Conservation (phyloP, 176 grass and related monocot genomes). For the Typha latifolia region DNA sequence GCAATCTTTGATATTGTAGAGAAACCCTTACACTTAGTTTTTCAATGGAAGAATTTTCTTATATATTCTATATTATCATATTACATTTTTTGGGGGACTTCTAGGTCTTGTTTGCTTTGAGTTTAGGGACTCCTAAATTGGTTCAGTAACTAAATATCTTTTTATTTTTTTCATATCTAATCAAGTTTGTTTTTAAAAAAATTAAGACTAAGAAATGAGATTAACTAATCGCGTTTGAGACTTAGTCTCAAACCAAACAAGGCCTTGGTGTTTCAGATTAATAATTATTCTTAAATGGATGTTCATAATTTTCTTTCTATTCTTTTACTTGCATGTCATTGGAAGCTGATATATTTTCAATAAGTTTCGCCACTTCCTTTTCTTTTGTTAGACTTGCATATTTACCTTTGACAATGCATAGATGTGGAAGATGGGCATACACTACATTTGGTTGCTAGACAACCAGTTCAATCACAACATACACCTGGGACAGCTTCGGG, state of each 20-base stretch:
- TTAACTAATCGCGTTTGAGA: too few species aligned
- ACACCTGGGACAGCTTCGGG: slow-evolving; percentile 39
- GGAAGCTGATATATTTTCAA: background rate
- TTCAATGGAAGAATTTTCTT: too few species aligned
- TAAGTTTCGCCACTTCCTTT: background rate
- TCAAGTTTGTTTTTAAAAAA: too few species aligned
- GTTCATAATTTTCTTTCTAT: slow-evolving; percentile 8
- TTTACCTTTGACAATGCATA: slow-evolving; percentile 31
- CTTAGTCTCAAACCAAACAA: too few species aligned
- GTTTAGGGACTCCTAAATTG: too few species aligned
- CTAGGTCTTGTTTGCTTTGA: too few species aligned
- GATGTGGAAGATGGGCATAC: slow-evolving; percentile 84
- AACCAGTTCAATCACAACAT: slow-evolving; percentile 42
- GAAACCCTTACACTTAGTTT: too few species aligned
- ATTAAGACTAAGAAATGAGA: too few species aligned
- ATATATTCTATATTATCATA: too few species aligned
- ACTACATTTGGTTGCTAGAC: slow-evolving; percentile 80
- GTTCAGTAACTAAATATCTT: too few species aligned
- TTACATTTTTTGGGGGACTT: background rate
- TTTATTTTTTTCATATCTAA: too few species aligned
- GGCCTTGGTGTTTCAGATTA: background rate
- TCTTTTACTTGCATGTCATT: background rate
- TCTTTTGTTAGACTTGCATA: background rate
- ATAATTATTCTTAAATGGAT: background rate
- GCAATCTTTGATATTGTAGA: too few species aligned